Percentiles rank a stretch among this genome's conserved stretches.
Conservation (phyloP, 148 eudicot genomes). For the Drosera capensis region DNA sequence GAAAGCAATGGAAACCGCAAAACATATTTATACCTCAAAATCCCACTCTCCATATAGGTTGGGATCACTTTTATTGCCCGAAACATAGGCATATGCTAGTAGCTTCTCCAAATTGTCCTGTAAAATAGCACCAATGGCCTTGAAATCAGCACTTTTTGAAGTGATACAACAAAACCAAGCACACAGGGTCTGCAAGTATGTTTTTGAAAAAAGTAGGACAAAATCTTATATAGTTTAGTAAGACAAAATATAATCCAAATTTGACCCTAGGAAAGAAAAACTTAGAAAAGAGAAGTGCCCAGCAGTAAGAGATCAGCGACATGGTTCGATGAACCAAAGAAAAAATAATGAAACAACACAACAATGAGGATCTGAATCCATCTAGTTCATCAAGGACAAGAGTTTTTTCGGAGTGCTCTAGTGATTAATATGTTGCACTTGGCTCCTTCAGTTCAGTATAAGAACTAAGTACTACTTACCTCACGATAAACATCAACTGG, state of each 20-base stretch:
- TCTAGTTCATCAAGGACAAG: too few species aligned
- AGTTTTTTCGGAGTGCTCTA: too few species aligned
- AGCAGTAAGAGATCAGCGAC: too few species aligned
- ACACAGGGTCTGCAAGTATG: neutral
- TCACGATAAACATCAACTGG: slow-evolving; percentile 28
- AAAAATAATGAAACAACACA: too few species aligned
- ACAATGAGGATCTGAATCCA: too few species aligned
- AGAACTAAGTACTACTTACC: slow-evolving; percentile 11
- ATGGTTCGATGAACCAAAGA: too few species aligned
- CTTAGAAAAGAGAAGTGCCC: too few species aligned
- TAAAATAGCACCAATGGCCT: slow-evolving; percentile 8
- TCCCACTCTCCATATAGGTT: slow-evolving; percentile 71
- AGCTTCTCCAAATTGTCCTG: slow-evolving; percentile 47
- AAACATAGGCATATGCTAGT: slow-evolving; percentile 54
- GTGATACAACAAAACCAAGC: neutral
- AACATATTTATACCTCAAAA: slow-evolving; percentile 42
- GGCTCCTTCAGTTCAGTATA: neutral
- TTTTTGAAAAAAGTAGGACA: neutral
- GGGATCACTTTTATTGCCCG: slow-evolving; percentile 56
- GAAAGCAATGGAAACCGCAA: neutral
- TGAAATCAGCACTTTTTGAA: neutral
- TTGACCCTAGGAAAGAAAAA: too few species aligned
- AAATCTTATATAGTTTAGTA: neutral
- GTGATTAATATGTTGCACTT: neutral
- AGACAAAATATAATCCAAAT: neutral